Evolutionary conservation across 345 rosid species (phyloP).

Genomic region (Abelmoschus esculentus): DNA sequence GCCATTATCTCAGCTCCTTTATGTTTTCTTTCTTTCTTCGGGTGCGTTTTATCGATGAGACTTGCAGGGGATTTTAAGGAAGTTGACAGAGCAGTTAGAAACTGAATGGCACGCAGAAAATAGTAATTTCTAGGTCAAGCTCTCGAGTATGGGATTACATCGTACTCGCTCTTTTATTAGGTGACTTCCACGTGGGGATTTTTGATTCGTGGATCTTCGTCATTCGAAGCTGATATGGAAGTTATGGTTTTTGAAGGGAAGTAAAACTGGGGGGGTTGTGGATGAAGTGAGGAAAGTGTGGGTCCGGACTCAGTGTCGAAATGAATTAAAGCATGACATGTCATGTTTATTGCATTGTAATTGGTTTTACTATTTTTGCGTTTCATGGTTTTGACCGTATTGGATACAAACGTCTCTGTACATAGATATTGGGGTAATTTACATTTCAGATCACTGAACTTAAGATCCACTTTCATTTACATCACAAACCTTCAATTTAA

Average conservation of each 20-base stretch:
- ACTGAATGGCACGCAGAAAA: background rate
- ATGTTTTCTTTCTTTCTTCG: background rate
- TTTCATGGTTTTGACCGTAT: background rate
- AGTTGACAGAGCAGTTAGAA: background rate
- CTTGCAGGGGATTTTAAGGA: constrained; percentile 2
- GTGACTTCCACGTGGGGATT: too few species aligned
- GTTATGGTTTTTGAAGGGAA: background rate
- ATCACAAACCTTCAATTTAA: too few species aligned
- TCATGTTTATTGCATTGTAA: background rate
- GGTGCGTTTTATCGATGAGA: background rate
- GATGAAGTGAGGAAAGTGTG: background rate
- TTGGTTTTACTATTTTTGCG: background rate
- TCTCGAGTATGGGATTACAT: background rate
- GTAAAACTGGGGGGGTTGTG: background rate
- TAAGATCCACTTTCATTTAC: too few species aligned
- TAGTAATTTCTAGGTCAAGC: background rate
- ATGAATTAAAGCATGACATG: constrained; percentile 1
- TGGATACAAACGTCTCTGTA: background rate
- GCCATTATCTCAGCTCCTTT: constrained; percentile 29
- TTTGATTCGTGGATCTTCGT: background rate
- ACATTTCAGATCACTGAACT: too few species aligned
- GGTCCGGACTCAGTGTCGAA: background rate
- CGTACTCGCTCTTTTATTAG: constrained; percentile 14
- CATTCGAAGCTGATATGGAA: background rate
- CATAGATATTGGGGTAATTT: too few species aligned